Percentiles rank a stretch among this genome's conserved stretches.
These are phyloP conservation scores for Zymoseptoria crescenta DNA, from an alignment of 2,329 filamentous ascomycete genomes.

Conservation along the genomic window DNA sequence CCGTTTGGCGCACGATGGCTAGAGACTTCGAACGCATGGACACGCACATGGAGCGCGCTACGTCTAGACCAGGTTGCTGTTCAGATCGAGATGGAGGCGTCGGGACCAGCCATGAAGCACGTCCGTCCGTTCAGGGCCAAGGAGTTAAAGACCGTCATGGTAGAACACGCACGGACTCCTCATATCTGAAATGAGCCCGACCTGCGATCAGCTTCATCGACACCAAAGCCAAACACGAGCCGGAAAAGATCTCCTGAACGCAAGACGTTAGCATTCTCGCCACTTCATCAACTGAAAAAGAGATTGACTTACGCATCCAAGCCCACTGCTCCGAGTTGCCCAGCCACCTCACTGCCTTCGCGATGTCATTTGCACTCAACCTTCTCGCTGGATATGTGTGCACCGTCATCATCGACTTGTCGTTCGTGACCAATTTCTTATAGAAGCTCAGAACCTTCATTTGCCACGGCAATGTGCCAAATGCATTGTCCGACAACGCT, in stretches of 20 bases:
- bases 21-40: too few species aligned
- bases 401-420: constrained; percentile 56
- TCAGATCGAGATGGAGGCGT: too few species aligned
- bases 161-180: neutral
- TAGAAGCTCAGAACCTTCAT: constrained; percentile 67
- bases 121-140: neutral
- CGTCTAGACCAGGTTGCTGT: too few species aligned
- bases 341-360: constrained; percentile 71
- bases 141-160: neutral
- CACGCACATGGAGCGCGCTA: too few species aligned
- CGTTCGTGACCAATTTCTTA: constrained; percentile 67
- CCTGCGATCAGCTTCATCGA: constrained; percentile 57
- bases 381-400: constrained; percentile 51
- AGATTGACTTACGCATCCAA: constrained; percentile 49
- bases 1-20: too few species aligned
- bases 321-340: constrained; percentile 62
- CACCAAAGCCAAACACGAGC: constrained; percentile 73
- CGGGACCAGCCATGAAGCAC: too few species aligned
- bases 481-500: constrained; percentile 65
- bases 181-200: constrained; percentile 15
- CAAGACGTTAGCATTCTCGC: neutral
- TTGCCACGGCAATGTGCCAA: constrained; percentile 66
- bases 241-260: constrained; percentile 60
- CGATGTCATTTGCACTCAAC: constrained; percentile 66
- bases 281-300: neutral